These are phyloP conservation scores for Metschnikowia corniflorae DNA, from an alignment of 805 yeast genomes.

Conservation along the genomic window DNA sequence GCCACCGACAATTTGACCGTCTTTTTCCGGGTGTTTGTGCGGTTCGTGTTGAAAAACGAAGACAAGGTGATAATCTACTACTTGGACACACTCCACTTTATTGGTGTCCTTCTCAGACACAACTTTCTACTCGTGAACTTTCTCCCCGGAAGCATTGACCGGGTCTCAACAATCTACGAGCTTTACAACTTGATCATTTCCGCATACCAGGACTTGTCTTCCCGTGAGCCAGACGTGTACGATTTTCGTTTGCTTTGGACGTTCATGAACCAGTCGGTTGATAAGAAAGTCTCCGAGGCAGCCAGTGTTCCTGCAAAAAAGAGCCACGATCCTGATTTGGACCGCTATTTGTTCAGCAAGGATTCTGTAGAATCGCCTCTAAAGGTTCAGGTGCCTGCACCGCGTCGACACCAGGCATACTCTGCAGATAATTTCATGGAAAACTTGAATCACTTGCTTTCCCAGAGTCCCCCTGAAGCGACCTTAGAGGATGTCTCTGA, in stretches of 20 bases:
- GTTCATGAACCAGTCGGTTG: conserved; percentile 29
- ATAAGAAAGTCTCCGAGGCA: conserved; percentile 14
- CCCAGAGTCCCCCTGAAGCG: conserved; percentile 4
- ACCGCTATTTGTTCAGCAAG: conserved; percentile 19
- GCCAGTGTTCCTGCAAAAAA: conserved; percentile 1
- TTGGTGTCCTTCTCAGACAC: conserved; percentile 25
- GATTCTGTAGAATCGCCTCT: conserved; percentile 35
- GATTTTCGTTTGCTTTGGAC: conserved; percentile 34
- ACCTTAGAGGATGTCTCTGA: conserved; percentile 3
- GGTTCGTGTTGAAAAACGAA: conserved; percentile 36
- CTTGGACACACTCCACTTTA: conserved; percentile 39
- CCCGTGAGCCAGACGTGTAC: conserved; percentile 33
- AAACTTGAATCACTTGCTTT: conserved; percentile 25
- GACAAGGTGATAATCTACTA: conserved; percentile 38
- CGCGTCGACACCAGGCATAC: conserved; percentile 19
- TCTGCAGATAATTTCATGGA: conserved; percentile 24
- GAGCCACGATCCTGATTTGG: conserved; percentile 1
- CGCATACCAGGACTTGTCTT: conserved; percentile 33
- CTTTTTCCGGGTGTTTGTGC: conserved; percentile 36
- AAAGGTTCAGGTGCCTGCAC: conserved; percentile 24
- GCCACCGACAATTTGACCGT: conserved; percentile 40
- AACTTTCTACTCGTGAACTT: conserved; percentile 26
- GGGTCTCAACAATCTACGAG: conserved; percentile 31
- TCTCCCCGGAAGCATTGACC: conserved; percentile 25
- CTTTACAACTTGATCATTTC: conserved; percentile 31